Conservation (phyloP, 2,329 filamentous ascomycete species). For the Cercospora zeae-maydis region DNA sequence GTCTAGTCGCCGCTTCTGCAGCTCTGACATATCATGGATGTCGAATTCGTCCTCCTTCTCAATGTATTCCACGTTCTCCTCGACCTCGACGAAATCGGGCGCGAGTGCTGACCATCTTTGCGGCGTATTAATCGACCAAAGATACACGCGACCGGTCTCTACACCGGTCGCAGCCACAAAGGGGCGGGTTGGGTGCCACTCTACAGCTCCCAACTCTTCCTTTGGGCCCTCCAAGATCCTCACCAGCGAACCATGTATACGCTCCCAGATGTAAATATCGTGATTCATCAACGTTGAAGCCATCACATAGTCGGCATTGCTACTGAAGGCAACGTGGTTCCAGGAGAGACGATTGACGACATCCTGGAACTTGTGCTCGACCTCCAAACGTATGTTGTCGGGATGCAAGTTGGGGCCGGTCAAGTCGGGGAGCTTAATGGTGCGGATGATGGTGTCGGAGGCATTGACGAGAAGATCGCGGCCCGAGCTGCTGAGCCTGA, state of each 20-base stretch:
- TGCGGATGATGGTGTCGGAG: slow-evolving; percentile 90
- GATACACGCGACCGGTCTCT: slow-evolving; percentile 88
- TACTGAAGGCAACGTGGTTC: slow-evolving; percentile 96
- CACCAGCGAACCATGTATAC: slow-evolving; percentile 85
- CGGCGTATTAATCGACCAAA: slow-evolving; percentile 92
- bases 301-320: slow-evolving; percentile 90
- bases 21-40: slow-evolving; percentile 90
- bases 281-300: slow-evolving; percentile 98
- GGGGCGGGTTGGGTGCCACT: slow-evolving; percentile 90
- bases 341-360: slow-evolving; percentile 91
- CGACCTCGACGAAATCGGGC: slow-evolving; percentile 93
- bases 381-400: slow-evolving; percentile 80
- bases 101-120: slow-evolving; percentile 97
- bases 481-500: slow-evolving; percentile 80
- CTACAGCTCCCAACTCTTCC: slow-evolving; percentile 92
- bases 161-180: slow-evolving; percentile 87
- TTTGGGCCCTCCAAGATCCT: slow-evolving; percentile 96
- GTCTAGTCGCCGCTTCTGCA: slow-evolving; percentile 85
- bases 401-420: slow-evolving; percentile 63
- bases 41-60: slow-evolving; percentile 97
- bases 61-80: slow-evolving; percentile 96
- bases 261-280: slow-evolving; percentile 97
- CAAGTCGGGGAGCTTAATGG: slow-evolving; percentile 80
- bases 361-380: slow-evolving; percentile 98
- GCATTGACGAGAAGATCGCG: slow-evolving; percentile 87